These are phyloP conservation scores for Phaeodactylum tricornutum DNA, from an alignment of 108 stramenopile genomes.

Conservation along the genomic window DNA sequence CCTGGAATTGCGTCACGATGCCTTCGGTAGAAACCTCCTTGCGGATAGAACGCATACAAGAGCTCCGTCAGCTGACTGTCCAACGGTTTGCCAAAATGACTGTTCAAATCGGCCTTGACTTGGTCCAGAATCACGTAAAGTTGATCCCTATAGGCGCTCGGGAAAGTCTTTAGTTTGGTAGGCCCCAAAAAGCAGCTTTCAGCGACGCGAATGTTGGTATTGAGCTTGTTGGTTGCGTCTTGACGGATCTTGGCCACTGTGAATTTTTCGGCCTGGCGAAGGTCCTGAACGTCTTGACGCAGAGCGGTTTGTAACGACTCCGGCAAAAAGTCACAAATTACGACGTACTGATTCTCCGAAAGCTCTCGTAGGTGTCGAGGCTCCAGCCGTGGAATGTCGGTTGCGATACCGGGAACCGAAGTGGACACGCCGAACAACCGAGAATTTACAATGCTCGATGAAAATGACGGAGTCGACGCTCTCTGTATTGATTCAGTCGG, in stretches of 20 bases:
- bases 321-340: constrained; percentile 48
- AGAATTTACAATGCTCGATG: no score
- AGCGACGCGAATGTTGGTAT: constrained; percentile 50
- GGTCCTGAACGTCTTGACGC: constrained; percentile 31
- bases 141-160: no score
- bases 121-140: no score
- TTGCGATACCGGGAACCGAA: no score
- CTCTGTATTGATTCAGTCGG: no score
- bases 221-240: constrained; percentile 48
- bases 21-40: constrained; percentile 63
- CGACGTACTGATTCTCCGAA: constrained; percentile 34
- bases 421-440: no score
- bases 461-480: no score
- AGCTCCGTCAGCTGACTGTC: constrained; percentile 40
- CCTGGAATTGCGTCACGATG: constrained; percentile 67
- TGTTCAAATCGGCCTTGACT: no score
- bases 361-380: constrained; percentile 23
- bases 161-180: no score
- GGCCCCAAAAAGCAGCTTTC: constrained; percentile 61
- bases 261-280: constrained; percentile 38
- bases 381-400: constrained; percentile 4
- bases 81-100: no score
- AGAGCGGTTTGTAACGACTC: constrained; percentile 33
- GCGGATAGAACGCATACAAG: constrained; percentile 70
- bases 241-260: constrained; percentile 61